Percentiles rank a stretch among this genome's conserved stretches.
Conservation (phyloP, 805 yeast genomes). For the Schwanniomyces vanrijiae region DNA sequence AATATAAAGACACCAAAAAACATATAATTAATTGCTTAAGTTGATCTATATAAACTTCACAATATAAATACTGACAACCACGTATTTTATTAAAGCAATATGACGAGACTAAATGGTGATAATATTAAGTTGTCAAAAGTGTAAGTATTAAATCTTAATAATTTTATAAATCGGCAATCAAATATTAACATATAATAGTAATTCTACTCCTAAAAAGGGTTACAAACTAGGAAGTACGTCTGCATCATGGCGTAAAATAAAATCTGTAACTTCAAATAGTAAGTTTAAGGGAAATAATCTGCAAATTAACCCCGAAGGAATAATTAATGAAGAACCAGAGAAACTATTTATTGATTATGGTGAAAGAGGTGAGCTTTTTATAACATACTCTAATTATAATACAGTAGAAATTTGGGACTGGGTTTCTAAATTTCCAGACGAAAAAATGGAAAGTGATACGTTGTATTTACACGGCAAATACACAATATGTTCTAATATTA, state of each 20-base stretch:
- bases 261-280: constrained; percentile 25
- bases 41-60: not conserved
- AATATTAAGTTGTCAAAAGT: constrained; percentile 3
- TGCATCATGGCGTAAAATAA: constrained; percentile 44
- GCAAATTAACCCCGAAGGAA: not conserved
- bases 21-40: not conserved
- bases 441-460: constrained; percentile 23
- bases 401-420: constrained; percentile 38
- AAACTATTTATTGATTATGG: constrained; percentile 23
- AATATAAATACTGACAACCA: not conserved
- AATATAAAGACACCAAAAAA: not conserved
- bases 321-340: constrained; percentile 1
- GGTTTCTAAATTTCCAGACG: constrained; percentile 13
- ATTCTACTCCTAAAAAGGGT: constrained; percentile 34
- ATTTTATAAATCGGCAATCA: not conserved
- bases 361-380: constrained; percentile 30
- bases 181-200: constrained; percentile 2
- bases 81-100: not conserved
- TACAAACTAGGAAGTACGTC: constrained; percentile 39
- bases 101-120: constrained; percentile 4
- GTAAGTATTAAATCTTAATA: not conserved
- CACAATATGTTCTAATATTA: constrained; percentile 3
- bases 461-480: constrained; percentile 18
- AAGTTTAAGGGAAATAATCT: not conserved
- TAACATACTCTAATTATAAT: constrained; percentile 18